Percentiles rank a stretch among this genome's conserved stretches.
phyloP scores from a whole-genome alignment of 371 early-diverging fungal species.

The Mortierella sp. region DNA sequence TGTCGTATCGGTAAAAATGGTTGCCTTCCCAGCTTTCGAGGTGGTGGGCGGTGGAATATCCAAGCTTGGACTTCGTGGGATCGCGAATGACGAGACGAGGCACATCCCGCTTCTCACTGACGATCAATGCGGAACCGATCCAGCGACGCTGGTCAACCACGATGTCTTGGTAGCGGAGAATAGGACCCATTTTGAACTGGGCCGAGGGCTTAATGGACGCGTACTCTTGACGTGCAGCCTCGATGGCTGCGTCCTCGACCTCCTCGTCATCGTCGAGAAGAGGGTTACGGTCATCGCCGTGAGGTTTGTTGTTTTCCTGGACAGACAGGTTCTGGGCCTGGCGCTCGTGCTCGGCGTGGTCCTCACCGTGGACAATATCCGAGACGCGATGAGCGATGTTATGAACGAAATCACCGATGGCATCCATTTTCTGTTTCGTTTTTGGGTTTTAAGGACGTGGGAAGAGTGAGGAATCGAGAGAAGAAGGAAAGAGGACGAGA shows the following conservation, averaged over 20 bases:
- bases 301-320: background rate
- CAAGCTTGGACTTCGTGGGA: conserved; percentile 22
- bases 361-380: conserved; percentile 37
- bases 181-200: conserved; percentile 30
- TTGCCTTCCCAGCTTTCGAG: conserved; percentile 34
- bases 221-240: conserved; percentile 28
- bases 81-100: conserved; percentile 35
- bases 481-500: background rate
- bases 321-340: conserved; percentile 14
- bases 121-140: conserved; percentile 28
- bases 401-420: conserved; percentile 15
- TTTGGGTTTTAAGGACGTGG: background rate
- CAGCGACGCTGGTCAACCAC: conserved; percentile 26
- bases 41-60: conserved; percentile 12
- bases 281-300: conserved; percentile 11
- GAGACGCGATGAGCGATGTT: conserved; percentile 25
- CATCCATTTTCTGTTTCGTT: conserved; percentile 20
- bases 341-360: conserved; percentile 27
- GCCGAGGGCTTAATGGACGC: conserved; percentile 33
- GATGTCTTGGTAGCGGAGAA: conserved; percentile 35
- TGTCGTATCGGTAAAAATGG: conserved; percentile 37
- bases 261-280: conserved; percentile 26
- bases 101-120: conserved; percentile 18
- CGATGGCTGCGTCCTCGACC: conserved; percentile 34
- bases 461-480: background rate